phyloP scores from a whole-genome alignment of 768 basidiomycete species.

The Pleurotus sapidus region DNA sequence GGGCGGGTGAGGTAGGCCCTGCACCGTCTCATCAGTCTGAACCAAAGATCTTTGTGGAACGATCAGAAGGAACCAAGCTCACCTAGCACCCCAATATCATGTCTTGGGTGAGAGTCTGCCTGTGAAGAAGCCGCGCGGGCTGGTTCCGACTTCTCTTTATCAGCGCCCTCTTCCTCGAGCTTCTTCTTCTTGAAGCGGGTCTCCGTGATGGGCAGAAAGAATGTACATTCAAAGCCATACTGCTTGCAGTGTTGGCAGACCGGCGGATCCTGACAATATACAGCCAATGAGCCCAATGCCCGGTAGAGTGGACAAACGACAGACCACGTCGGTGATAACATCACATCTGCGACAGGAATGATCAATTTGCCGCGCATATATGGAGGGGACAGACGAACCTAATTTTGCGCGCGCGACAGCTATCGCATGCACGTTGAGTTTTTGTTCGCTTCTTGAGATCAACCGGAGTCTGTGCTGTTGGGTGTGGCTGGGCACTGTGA shows the following conservation, averaged over 20 bases:
- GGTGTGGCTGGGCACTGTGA: conserved; percentile 22
- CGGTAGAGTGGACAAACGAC: conserved; percentile 1
- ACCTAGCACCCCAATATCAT: conserved; percentile 67
- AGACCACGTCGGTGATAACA: conserved; percentile 63
- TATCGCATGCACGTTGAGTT: conserved; percentile 89
- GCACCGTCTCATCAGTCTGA: conserved; percentile 39
- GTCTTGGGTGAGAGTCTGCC: conserved; percentile 41
- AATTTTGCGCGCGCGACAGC: conserved; percentile 88
- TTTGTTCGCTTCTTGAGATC: conserved; percentile 89
- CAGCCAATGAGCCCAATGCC: background rate
- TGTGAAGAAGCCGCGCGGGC: conserved; percentile 38
- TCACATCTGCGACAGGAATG: conserved; percentile 62
- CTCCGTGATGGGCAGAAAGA: conserved; percentile 97
- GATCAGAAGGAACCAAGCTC: conserved; percentile 21
- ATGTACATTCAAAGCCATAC: conserved; percentile 91
- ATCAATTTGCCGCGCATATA: background rate
- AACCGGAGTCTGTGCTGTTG: conserved; percentile 26
- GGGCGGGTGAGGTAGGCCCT: conserved; percentile 87
- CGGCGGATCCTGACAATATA: conserved; percentile 52
- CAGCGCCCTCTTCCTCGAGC: conserved; percentile 60
- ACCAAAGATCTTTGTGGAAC: conserved; percentile 11
- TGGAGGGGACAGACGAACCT: conserved; percentile 15
- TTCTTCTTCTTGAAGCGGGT: conserved; percentile 99
- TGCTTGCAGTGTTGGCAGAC: conserved; percentile 94
- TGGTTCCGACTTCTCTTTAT: conserved; percentile 36